Base-by-base conservation (phyloP, 169 alveolate genomes). In the Plasmodium vivax region DNA sequence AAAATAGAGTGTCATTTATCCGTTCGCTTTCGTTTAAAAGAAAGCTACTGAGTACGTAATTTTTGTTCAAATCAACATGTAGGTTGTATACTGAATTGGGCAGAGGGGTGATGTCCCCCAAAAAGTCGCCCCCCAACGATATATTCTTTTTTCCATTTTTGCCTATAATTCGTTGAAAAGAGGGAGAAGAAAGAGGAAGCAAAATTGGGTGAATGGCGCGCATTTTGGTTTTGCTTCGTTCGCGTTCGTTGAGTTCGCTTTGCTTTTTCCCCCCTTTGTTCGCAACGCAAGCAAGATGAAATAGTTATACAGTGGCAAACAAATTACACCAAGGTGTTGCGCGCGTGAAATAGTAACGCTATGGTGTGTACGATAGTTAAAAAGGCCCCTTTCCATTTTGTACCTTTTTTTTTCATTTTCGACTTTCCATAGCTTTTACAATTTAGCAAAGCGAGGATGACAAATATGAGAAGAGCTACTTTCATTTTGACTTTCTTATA, bases 1-100 rank as follows among this genome's bases (percentile, higher is more conserved):
- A 88, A 80, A 88, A 62, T 88, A 88, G 82, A 19, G 83, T 38
- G 38, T 80, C 83, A 80, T 88, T 79, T 88, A 88, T 80, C 51
- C 82, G 68, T 81, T 88, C 94, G 72, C 82, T 88, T 41, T 72
- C 73, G 47, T 88, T 79, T 43, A 62, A 38, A 80, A 88, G 54
- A 88, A 88, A 77, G 58, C 82, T 47, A 58, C 82, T 88, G 27
- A 88, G 82, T 79, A 80, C 94, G 74, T 88, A 88, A 80, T 47
- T 80, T 81, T 58, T 88, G 74, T 80, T 88, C 74, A 88, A 80
- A 58, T 88, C 94, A 81, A 88, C 79, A 16, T 88, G 94, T 62
- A 88, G 30, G 62, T 88, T 88, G 82, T 88, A 88, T 36, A 88
- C 94, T 58, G 94, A 88, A 88, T 81, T 88, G 23, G 94, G 94